Percentiles rank a stretch among this genome's conserved stretches.
These are phyloP conservation scores for Volutella citrinella DNA, from an alignment of 2,329 filamentous ascomycete species.

Conservation along the genomic window DNA sequence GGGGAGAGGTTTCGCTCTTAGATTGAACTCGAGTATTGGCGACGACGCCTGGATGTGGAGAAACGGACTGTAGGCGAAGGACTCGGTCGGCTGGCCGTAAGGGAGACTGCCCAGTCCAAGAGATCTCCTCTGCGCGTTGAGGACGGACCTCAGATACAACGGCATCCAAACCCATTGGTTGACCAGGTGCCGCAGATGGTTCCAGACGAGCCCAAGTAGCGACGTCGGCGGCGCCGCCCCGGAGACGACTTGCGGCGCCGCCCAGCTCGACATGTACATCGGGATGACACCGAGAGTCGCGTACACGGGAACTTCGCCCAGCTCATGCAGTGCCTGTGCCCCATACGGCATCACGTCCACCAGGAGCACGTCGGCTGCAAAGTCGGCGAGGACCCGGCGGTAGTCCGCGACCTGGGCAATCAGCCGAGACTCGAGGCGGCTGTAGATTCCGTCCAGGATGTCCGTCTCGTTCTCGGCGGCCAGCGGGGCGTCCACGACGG, in stretches of 20 bases:
- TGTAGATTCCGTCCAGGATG: conserved; percentile 27
- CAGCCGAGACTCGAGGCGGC: conserved; percentile 25
- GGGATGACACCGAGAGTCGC: conserved; percentile 39
- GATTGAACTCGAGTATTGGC: conserved; percentile 29
- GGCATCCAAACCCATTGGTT: conserved; percentile 26
- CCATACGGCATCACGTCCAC: conserved; percentile 38
- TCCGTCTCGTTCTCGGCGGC: conserved; percentile 26
- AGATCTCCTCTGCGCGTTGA: conserved; percentile 29
- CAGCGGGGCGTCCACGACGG: conserved; percentile 29
- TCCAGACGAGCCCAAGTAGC: conserved; percentile 22
- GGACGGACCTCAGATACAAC: conserved; percentile 22
- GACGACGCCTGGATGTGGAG: conserved; percentile 39
- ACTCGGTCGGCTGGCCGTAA: conserved; percentile 29
- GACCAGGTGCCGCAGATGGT: conserved; percentile 24
- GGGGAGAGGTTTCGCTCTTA: conserved; percentile 19
- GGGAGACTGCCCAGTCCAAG: conserved; percentile 27
- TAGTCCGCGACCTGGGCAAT: conserved; percentile 35
- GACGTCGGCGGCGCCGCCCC: conserved; percentile 29
- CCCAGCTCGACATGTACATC: conserved; percentile 30
- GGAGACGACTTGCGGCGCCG: conserved; percentile 29
- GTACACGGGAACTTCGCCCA: conserved; percentile 33
- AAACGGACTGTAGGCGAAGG: conserved; percentile 34
- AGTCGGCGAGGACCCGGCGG: conserved; percentile 26
- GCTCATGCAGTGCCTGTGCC: conserved; percentile 32
- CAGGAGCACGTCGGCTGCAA: conserved; percentile 30